phyloP scores from a whole-genome alignment of 805 yeast species.

The Hemisphaericaspora nanyangensis region DNA sequence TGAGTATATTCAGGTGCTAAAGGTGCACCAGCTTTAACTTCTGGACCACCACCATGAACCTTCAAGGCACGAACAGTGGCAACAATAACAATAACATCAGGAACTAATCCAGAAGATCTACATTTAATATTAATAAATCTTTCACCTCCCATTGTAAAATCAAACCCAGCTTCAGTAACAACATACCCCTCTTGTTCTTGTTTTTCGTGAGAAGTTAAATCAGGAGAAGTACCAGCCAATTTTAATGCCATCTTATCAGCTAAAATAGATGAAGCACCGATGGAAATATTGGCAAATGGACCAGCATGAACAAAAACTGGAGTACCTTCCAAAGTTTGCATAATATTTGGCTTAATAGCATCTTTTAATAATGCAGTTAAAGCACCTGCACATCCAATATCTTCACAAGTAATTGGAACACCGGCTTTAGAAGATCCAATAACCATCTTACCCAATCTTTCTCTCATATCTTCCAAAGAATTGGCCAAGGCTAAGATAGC shows the following conservation, averaged over 20 bases:
- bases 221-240: constrained; percentile 63
- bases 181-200: constrained; percentile 65
- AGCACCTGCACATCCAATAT: constrained; percentile 83
- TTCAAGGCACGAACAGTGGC: constrained; percentile 84
- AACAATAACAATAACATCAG: constrained; percentile 75
- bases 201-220: constrained; percentile 38
- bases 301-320: constrained; percentile 88
- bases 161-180: constrained; percentile 86
- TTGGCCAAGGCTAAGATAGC: constrained; percentile 75
- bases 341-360: constrained; percentile 78
- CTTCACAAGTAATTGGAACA: constrained; percentile 78
- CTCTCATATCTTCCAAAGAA: constrained; percentile 68
- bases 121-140: constrained; percentile 80
- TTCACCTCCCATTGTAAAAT: constrained; percentile 91
- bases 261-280: constrained; percentile 80
- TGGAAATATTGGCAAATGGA: constrained; percentile 83
- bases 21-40: constrained; percentile 80
- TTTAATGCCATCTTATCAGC: constrained; percentile 82
- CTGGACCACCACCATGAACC: constrained; percentile 87
- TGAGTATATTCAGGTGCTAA: constrained; percentile 68
- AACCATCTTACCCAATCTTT: constrained; percentile 71
- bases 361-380: constrained; percentile 77
- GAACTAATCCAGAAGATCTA: constrained; percentile 73
- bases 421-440: constrained; percentile 66
- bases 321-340: constrained; percentile 87